These are phyloP conservation scores for Trichoderma afroharzianum DNA, from an alignment of 2,329 filamentous ascomycete species.

Conservation along the genomic window DNA sequence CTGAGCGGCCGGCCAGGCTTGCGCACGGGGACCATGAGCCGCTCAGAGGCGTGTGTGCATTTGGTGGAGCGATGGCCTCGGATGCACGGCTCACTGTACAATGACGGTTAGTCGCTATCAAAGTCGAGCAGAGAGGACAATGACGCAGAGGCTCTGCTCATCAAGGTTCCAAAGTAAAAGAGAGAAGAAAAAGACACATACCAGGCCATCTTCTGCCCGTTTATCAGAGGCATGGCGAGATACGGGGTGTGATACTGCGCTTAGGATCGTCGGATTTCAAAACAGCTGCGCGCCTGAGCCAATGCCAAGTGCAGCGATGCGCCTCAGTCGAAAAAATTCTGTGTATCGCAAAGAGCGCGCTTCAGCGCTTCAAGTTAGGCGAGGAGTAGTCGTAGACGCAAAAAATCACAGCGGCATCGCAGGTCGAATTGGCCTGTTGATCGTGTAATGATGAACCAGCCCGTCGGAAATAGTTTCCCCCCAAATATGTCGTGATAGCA, in stretches of 20 bases:
- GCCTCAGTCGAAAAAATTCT: not conserved
- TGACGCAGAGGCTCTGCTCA: not conserved
- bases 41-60: constrained; percentile 65
- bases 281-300: not conserved
- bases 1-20: constrained; percentile 69
- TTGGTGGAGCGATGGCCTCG: constrained; percentile 73
- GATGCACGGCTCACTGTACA: constrained; percentile 65
- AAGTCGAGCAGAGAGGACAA: not conserved
- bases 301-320: not conserved
- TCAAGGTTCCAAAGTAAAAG: not conserved
- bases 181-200: constrained; percentile 39
- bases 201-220: constrained; percentile 72
- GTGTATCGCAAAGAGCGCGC: not conserved
- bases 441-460: not conserved
- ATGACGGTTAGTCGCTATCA: not conserved
- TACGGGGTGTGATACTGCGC: not conserved
- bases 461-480: not conserved
- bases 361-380: not conserved
- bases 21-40: constrained; percentile 66
- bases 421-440: not conserved
- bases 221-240: constrained; percentile 60
- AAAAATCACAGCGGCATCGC: not conserved
- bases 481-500: not conserved
- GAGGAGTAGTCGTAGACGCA: not conserved
- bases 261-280: not conserved